These are phyloP conservation scores for Periconia sp. DNA, from an alignment of 2,329 filamentous ascomycete species.

Conservation along the genomic window DNA sequence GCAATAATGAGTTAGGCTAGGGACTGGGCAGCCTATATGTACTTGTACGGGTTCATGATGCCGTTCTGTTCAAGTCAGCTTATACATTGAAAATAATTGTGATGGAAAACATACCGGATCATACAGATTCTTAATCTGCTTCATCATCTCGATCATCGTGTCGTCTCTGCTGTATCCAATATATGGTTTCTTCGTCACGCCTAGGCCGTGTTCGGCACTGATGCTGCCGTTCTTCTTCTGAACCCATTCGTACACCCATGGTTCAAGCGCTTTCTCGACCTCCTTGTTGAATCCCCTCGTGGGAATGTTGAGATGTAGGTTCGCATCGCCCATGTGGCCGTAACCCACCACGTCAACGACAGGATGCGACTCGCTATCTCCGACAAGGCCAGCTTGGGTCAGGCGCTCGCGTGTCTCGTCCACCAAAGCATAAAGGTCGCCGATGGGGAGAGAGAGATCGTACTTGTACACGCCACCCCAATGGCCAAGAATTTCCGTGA, in stretches of 20 bases:
- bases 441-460: constrained; percentile 89
- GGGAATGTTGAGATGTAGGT: constrained; percentile 89
- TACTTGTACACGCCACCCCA: constrained; percentile 98
- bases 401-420: constrained; percentile 79
- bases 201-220: constrained; percentile 93
- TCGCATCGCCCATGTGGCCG: constrained; percentile 97
- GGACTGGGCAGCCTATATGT: constrained; percentile 55
- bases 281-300: constrained; percentile 80
- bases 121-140: constrained; percentile 89
- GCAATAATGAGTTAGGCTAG: constrained; percentile 3
- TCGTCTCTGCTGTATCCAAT: constrained; percentile 90
- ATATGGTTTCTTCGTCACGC: constrained; percentile 92
- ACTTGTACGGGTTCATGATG: constrained; percentile 99
- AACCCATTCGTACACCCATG: constrained; percentile 98
- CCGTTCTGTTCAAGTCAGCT: constrained; percentile 66
- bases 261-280: constrained; percentile 86
- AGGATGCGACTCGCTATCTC: constrained; percentile 71
- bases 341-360: constrained; percentile 93
- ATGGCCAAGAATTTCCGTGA: constrained; percentile 85
- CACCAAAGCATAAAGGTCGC: constrained; percentile 84
- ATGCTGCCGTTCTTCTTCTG: constrained; percentile 85
- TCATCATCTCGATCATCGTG: constrained; percentile 88
- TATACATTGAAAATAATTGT: not conserved
- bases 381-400: constrained; percentile 70
- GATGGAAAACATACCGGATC: constrained; percentile 73